Evolutionary conservation across 192 early-diverging fungal species (phyloP), one percentile per base, ranked within the genome.

Genomic region (Gonapodya sp.): DNA sequence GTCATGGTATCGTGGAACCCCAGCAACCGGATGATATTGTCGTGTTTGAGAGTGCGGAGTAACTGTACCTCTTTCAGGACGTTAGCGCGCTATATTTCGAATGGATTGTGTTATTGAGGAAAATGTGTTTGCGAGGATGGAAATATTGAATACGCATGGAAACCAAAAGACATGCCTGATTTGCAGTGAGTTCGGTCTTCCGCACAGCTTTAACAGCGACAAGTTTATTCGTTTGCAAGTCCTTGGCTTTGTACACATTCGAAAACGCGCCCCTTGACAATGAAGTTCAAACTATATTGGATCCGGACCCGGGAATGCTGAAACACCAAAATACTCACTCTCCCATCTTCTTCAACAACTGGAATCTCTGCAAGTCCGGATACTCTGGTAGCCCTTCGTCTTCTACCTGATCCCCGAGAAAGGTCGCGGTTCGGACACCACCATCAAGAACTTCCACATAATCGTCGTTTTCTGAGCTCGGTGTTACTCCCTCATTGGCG

Each of bases 51-150:
- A 78, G 91, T 90, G 32, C 94, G 89, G 89, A 96, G 93, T 78
- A 97, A 94, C 72, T 91, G 89, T 1, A 95, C 92, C 86, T 97
- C 96, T 80, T 96, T 94, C 80, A 95, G 86, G 80, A 97, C 93
- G 84, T 93, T 94, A 36, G 91, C 92, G 36, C 91, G 88, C 91
- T 92, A 86, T 18, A 78, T 80, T n/a, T 36, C 18, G n/a, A n/a
- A n/a, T 0, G 73, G 46, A n/a, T 33, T 30, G 72, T n/a, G 36
- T 81, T 73, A 34, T 46, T 1, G 0, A 46, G 30, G 37, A 35
- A 33, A 78, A 33, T 31, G 35, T 34, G 36, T 64, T n/a, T 1
- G 31, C 36, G 80, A 35, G 75, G 73, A 32, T 35, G 81, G 46
- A n/a, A n/a, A n/a, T n/a, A n/a, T n/a, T n/a, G n/a, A n/a, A n/a